A percentile compares a stretch with the other conserved stretches of the same genome.
Conservation (phyloP, 1,284 basidiomycete genomes). For the Uromyces viciae-fabae region DNA sequence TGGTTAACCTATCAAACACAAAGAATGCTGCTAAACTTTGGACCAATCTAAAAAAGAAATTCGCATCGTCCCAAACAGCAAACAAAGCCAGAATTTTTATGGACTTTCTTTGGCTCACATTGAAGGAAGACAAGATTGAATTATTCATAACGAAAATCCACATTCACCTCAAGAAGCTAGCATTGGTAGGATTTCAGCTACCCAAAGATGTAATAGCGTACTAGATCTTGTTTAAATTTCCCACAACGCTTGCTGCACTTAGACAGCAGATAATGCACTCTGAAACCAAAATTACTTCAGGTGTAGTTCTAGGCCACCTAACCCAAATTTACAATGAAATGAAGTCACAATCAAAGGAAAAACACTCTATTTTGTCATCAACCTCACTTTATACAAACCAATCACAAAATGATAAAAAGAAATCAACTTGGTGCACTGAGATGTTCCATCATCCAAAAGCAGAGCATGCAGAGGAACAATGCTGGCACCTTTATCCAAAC, state of each 20-base stretch:
- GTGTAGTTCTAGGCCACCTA: background rate
- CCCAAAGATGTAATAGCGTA: no score
- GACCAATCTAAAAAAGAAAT: no score
- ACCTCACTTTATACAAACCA: background rate
- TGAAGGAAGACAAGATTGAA: background rate
- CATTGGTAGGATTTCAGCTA: background rate
- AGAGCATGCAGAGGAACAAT: background rate
- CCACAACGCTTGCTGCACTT: background rate
- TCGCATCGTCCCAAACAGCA: background rate
- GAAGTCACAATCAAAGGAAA: background rate
- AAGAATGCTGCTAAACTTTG: no score
- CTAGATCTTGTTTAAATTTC: background rate
- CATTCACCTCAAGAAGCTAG: background rate
- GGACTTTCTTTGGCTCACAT: background rate
- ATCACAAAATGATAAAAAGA: background rate
- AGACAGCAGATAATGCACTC: constrained; percentile 4
- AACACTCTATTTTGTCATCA: background rate
- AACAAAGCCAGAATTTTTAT: background rate
- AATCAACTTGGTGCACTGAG: background rate
- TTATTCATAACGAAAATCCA: background rate
- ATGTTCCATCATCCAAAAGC: background rate
- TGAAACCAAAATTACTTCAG: background rate
- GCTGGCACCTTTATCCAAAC: background rate
- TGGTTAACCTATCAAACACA: no score
- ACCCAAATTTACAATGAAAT: background rate